phyloP scores from a whole-genome alignment of 2,329 filamentous ascomycete genomes.

The Hypoxylon sp. region DNA sequence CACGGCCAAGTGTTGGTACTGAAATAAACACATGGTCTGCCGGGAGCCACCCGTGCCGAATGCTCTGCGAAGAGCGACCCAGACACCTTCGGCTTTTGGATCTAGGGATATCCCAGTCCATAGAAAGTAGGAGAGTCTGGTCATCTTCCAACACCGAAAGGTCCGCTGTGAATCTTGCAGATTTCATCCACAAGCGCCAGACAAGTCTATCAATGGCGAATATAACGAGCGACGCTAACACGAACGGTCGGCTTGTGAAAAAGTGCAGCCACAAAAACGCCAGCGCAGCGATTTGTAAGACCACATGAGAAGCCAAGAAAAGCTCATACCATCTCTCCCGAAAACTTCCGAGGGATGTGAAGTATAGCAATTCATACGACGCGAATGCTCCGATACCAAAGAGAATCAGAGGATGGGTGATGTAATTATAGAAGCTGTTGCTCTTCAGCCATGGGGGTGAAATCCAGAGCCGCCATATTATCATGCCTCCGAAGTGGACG shows the following conservation, averaged over 20 bases:
- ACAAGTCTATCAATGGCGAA: conserved; percentile 71
- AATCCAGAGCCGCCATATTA: conserved; percentile 68
- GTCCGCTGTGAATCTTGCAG: conserved; percentile 63
- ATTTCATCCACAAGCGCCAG: conserved; percentile 70
- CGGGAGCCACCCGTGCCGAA: conserved; percentile 69
- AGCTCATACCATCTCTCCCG: conserved; percentile 74
- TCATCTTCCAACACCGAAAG: conserved; percentile 69
- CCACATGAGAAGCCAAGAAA: conserved; percentile 71
- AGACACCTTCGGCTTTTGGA: conserved; percentile 25
- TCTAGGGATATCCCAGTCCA: conserved; percentile 56
- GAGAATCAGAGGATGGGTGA: conserved; percentile 67
- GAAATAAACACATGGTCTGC: conserved; percentile 76
- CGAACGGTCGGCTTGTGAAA: conserved; percentile 66
- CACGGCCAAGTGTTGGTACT: conserved; percentile 67
- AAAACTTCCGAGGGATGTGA: conserved; percentile 73
- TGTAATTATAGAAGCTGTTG: conserved; percentile 62
- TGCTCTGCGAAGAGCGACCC: conserved; percentile 53
- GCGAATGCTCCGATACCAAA: conserved; percentile 69
- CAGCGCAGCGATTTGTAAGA: conserved; percentile 70
- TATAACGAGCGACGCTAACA: conserved; percentile 67
- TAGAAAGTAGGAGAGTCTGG: conserved; percentile 66
- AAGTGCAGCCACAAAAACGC: conserved; percentile 74
- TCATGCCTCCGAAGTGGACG: conserved; percentile 69
- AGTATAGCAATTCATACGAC: conserved; percentile 73
- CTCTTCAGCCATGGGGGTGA: conserved; percentile 62